Conservation (phyloP, 2,329 filamentous ascomycete genomes). For the Blastomyces percursus region DNA sequence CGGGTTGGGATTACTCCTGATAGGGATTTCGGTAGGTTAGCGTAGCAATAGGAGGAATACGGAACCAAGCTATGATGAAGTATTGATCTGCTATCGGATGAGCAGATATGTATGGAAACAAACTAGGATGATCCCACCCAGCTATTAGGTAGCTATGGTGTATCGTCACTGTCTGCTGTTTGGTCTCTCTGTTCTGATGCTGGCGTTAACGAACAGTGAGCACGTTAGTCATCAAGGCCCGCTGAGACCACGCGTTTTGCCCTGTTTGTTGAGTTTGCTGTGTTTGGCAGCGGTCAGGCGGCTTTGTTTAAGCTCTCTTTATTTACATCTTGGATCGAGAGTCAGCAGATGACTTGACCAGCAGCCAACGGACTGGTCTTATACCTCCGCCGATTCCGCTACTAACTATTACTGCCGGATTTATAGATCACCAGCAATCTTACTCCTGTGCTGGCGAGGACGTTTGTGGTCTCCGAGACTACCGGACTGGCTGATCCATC, state of each 20-base stretch:
- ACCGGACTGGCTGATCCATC: background rate
- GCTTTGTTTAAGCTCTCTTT: background rate
- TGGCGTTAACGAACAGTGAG: background rate
- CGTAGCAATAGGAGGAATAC: background rate
- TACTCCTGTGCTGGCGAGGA: background rate
- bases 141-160: background rate
- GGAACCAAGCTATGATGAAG: too few relatives aligned
- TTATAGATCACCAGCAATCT: background rate
- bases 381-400: background rate
- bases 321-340: background rate
- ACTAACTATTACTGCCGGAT: background rate
- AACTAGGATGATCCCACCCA: background rate
- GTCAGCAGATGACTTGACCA: conserved; percentile 4
- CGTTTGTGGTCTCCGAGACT: background rate
- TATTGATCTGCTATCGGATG: background rate
- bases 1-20: background rate
- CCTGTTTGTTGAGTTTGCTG: background rate
- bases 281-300: background rate
- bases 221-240: background rate
- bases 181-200: background rate
- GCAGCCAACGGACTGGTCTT: background rate
- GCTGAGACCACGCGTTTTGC: background rate
- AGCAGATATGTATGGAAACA: background rate
- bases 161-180: background rate
- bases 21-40: background rate